Evolutionary conservation across 164 flowering plant species (phyloP).

Genomic region (Kingdonia uniflora): DNA sequence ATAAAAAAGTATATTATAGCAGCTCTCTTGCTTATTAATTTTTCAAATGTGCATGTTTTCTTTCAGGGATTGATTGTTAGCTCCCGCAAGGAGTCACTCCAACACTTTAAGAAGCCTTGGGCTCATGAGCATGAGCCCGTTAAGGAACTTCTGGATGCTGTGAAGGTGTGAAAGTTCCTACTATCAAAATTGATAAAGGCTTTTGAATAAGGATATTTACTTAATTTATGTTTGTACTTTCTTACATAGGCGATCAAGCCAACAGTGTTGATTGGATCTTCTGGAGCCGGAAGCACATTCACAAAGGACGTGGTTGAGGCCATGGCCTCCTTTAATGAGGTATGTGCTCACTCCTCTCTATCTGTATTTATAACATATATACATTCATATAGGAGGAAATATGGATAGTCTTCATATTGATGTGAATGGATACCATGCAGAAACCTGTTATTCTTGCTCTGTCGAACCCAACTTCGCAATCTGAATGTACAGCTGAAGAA

Average conservation of each 20-base stretch:
- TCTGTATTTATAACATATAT: background rate
- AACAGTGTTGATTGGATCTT: slow-evolving; percentile 72
- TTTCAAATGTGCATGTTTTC: background rate
- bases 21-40: background rate
- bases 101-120: slow-evolving; percentile 79
- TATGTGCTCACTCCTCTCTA: slow-evolving; percentile 6
- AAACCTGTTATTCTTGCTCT: slow-evolving; percentile 88
- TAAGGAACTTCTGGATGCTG: slow-evolving; percentile 39
- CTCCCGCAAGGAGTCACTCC: slow-evolving; percentile 59
- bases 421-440: slow-evolving; percentile 25
- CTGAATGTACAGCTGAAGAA: slow-evolving; percentile 95
- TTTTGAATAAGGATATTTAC: background rate
- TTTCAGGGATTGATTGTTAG: slow-evolving; percentile 62
- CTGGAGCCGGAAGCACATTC: slow-evolving; percentile 74
- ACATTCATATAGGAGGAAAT: background rate
- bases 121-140: slow-evolving; percentile 78
- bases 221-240: slow-evolving; percentile 1
- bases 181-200: background rate
- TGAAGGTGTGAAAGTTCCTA: slow-evolving; percentile 40
- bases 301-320: slow-evolving; percentile 83
- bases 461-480: slow-evolving; percentile 89
- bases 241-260: slow-evolving; percentile 63
- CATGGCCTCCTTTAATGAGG: slow-evolving; percentile 61
- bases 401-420: background rate
- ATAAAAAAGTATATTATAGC: background rate